Evolutionary conservation across 75 land plant species (phyloP), one percentile per base, ranked within the genome.

Genomic region (Pinus albicaulis): DNA sequence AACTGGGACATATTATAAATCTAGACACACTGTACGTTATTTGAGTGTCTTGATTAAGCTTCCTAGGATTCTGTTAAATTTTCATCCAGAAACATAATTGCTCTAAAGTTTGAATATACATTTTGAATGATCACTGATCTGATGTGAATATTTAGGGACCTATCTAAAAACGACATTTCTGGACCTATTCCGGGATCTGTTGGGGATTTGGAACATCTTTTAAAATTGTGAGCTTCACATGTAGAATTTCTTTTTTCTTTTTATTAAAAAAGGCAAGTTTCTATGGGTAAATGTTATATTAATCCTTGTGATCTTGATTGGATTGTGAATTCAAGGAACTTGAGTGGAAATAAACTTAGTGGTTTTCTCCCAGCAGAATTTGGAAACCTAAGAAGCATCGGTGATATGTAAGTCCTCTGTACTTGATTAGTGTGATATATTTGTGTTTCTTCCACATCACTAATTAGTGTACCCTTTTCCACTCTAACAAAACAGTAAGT

Each of bases 171-270:
- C 71, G 71, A 82, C 56, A 86, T 96, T 55, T 85, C 70, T 80
- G 99, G 99, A 25, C 59, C 87, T 3, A 89, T 97, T 72, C 98
- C 99, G 41, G 76, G 86, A 41, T 88, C 98, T 19, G 77, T 97
- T 76, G 99, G 99, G 69, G 89, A 86, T 76, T 78, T 97, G 72
- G 99, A 97, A 74, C 99, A 97, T 81, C 89, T 97, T 53, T 80
- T 95, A 34, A 91, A 81, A 66, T 72, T 95, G 96, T 91, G 73
- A 80, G 88, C 79, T 0, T 8, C 17, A 6, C 23, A 34, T 4
- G 28, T 69, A 56, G 11, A 55, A 16, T 24, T 57, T 20, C 61
- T n/a, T 74, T 22, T 10, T 53, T 31, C 0, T 0, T 31, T 31
- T 31, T 31, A 31, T 31, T 41, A 48, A 66, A 8, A 36, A 66